phyloP scores from a whole-genome alignment of 805 yeast species.

The Saccharomycopsis schoenii region DNA sequence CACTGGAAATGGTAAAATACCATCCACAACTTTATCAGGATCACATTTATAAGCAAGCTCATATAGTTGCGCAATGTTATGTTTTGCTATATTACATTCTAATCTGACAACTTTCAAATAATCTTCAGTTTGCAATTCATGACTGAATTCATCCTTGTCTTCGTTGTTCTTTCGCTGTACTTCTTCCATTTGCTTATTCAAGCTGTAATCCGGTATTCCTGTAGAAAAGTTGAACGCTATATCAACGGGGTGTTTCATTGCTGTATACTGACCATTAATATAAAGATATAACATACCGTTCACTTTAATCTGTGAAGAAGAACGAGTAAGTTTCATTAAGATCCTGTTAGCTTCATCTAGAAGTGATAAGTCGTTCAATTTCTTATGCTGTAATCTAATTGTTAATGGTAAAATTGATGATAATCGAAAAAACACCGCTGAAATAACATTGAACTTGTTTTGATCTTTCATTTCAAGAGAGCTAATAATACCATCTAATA shows the following conservation, averaged over 20 bases:
- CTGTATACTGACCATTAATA: constrained; percentile 19
- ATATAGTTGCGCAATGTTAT: neutral
- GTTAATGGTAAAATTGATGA: constrained; percentile 37
- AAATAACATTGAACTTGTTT: constrained; percentile 42
- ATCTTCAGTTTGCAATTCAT: neutral
- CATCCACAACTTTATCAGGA: neutral
- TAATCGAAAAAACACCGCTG: constrained; percentile 27
- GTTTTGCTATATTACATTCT: neutral
- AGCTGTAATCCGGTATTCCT: neutral
- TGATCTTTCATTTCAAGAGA: constrained; percentile 43
- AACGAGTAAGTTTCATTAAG: constrained; percentile 41
- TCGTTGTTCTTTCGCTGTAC: neutral
- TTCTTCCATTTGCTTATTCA: neutral
- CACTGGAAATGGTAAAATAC: neutral
- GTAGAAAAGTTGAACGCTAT: neutral
- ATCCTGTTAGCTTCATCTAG: constrained; percentile 38
- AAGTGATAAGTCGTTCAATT: constrained; percentile 37
- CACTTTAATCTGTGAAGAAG: constrained; percentile 54
- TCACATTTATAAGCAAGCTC: neutral
- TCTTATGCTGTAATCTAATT: constrained; percentile 43
- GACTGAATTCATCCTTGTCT: neutral
- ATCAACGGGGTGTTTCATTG: neutral
- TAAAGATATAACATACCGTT: constrained; percentile 54
- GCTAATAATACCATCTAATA: constrained; percentile 39
- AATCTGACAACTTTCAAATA: neutral